Conservation (phyloP, 257 asterid genomes). For the Scutellaria baicalensis region DNA sequence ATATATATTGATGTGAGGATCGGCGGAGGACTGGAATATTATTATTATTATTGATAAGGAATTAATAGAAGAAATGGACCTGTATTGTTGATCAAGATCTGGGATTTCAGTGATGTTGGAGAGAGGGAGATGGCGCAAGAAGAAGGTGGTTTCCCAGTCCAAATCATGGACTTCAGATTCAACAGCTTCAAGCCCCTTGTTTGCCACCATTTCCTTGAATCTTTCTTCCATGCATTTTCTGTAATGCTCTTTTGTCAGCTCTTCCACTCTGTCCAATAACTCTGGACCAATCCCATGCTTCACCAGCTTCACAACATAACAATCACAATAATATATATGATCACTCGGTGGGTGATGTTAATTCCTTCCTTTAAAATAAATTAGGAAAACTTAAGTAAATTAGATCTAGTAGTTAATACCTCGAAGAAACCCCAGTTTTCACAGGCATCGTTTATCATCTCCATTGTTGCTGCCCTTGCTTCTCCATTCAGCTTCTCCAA, state of each 20-base stretch:
- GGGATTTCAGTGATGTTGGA: constrained; percentile 46
- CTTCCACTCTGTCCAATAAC: constrained; percentile 48
- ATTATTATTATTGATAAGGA: no score
- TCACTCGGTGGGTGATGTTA: no score
- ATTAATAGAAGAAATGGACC: no score
- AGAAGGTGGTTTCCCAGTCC: constrained; percentile 67
- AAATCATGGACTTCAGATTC: constrained; percentile 44
- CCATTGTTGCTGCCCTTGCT: constrained; percentile 38
- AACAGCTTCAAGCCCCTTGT: constrained; percentile 44
- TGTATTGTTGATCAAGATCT: constrained; percentile 46
- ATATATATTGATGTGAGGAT: no score
- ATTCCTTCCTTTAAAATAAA: no score
- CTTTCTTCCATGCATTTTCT: constrained; percentile 41
- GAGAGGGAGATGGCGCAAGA: constrained; percentile 51
- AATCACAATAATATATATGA: no score
- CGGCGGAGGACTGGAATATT: no score
- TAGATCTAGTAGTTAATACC: no score
- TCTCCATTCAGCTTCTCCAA: constrained; percentile 47
- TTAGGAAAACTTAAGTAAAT: no score
- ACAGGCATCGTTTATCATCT: constrained; percentile 39
- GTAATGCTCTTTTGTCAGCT: constrained; percentile 51
- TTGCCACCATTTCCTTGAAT: constrained; percentile 46
- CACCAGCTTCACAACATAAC: constrained; percentile 26
- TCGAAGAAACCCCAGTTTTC: constrained; percentile 62
- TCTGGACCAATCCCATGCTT: constrained; percentile 46